These are phyloP conservation scores for Penicillium roqueforti DNA, from an alignment of 495 filamentous ascomycete genomes.

Conservation along the genomic window DNA sequence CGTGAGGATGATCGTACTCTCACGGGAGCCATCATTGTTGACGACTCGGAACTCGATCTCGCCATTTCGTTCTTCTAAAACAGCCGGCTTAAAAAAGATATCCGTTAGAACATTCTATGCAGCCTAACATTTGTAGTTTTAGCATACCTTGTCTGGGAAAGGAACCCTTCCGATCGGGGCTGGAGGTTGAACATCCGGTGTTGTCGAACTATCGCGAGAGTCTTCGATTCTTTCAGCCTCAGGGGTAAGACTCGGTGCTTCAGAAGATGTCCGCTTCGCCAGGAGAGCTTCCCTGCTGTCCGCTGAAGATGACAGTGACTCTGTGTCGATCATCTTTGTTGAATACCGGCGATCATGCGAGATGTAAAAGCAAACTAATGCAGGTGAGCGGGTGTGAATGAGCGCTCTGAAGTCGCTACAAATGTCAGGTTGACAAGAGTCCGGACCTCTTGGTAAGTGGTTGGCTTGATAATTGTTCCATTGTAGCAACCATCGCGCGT, in stretches of 20 bases:
- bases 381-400: no score
- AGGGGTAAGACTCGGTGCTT: not conserved
- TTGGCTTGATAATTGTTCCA: no score
- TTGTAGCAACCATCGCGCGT: no score
- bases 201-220: not conserved
- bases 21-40: conserved; percentile 86
- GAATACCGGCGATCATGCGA: no score
- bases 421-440: no score
- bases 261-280: not conserved
- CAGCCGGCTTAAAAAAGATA: conserved; percentile 68
- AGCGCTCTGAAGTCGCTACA: no score
- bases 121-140: not conserved
- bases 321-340: no score
- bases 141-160: conserved; percentile 73
- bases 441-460: no score
- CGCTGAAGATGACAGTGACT: no score
- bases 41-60: conserved; percentile 97
- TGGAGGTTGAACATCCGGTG: not conserved
- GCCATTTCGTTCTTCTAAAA: conserved; percentile 88
- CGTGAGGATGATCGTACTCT: conserved; percentile 90
- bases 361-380: no score
- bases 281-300: not conserved
- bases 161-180: conserved; percentile 46
- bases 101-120: not conserved
- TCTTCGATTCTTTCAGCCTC: not conserved